These are phyloP conservation scores for Aspergillus affinis DNA, from an alignment of 495 filamentous ascomycete genomes.

Conservation along the genomic window DNA sequence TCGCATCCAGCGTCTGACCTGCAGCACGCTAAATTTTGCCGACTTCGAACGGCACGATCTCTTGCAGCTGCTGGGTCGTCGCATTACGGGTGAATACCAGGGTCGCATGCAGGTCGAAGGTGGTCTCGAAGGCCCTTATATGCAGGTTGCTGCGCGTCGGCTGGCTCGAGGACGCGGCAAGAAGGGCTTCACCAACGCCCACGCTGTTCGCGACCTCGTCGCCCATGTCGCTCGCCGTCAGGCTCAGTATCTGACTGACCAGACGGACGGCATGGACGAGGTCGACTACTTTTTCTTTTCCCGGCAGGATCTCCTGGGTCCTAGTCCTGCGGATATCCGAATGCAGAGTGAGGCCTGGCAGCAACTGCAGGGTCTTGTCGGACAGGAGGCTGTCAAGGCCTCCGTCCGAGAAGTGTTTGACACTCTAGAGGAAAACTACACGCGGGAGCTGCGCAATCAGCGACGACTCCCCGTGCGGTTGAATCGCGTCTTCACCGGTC, in stretches of 20 bases:
- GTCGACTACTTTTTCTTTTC: constrained; percentile 23
- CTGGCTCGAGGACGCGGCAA: constrained; percentile 55
- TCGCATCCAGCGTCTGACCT: constrained; percentile 60
- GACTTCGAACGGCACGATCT: constrained; percentile 53
- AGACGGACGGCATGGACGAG: constrained; percentile 28
- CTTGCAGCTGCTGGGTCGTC: constrained; percentile 10
- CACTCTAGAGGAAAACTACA: constrained; percentile 17
- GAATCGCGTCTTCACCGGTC: constrained; percentile 21
- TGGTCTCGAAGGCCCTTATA: constrained; percentile 56
- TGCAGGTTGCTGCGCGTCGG: constrained; percentile 55
- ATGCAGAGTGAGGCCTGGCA: constrained; percentile 15
- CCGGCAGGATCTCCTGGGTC: constrained; percentile 19
- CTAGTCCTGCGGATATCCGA: constrained; percentile 10
- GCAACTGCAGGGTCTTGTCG: constrained; percentile 16
- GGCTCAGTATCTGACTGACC: constrained; percentile 45
- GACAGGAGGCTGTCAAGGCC: constrained; percentile 17
- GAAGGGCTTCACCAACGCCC: constrained; percentile 49
- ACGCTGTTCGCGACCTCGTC: constrained; percentile 21
- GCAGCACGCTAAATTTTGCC: constrained; percentile 56
- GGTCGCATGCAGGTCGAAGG: constrained; percentile 54
- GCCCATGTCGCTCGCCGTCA: constrained; percentile 40
- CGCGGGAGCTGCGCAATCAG: constrained; percentile 19
- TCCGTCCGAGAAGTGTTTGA: constrained; percentile 16
- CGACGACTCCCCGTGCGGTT: constrained; percentile 11
- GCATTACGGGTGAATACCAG: constrained; percentile 30